A percentile compares a stretch with the other conserved stretches of the same genome.
Evolutionary conservation across 2,329 filamentous ascomycete genomes (phyloP).

Genomic region (Epichloe amarillans): DNA sequence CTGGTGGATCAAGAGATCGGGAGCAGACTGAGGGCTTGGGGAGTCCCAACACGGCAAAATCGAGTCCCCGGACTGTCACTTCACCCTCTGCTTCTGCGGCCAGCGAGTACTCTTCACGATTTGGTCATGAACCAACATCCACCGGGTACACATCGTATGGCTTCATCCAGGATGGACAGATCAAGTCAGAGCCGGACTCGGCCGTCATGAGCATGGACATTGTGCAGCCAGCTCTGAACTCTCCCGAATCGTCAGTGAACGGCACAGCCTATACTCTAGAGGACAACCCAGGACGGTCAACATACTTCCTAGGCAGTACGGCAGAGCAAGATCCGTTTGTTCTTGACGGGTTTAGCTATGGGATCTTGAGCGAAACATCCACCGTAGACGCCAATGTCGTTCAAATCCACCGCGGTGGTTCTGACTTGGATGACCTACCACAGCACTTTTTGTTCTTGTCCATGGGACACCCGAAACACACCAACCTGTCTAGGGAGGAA

Average conservation of each 20-base stretch:
- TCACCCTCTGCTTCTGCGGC: slow-evolving; percentile 1
- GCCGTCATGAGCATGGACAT: slow-evolving; percentile 5
- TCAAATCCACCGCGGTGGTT: slow-evolving; percentile 25
- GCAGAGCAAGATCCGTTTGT: slow-evolving; percentile 34
- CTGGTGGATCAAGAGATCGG: neutral
- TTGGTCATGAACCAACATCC: neutral
- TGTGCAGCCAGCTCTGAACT: slow-evolving; percentile 6
- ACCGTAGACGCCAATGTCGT: slow-evolving; percentile 31
- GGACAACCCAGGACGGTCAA: slow-evolving; percentile 26
- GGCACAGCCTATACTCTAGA: slow-evolving; percentile 23
- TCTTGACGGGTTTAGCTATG: slow-evolving; percentile 32
- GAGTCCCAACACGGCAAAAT: slow-evolving; percentile 5
- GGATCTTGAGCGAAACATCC: slow-evolving; percentile 30
- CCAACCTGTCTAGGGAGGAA: slow-evolving; percentile 21
- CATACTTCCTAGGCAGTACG: slow-evolving; percentile 31
- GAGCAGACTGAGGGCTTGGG: neutral
- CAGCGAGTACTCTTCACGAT: slow-evolving; percentile 1
- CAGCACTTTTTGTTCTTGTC: slow-evolving; percentile 32
- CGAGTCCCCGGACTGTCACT: slow-evolving; percentile 1
- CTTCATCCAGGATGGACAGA: neutral
- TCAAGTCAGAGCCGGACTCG: slow-evolving; percentile 1
- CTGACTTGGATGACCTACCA: slow-evolving; percentile 22
- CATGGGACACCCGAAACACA: slow-evolving; percentile 30
- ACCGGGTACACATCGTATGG: neutral
- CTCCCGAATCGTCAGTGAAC: slow-evolving; percentile 2